phyloP scores from a whole-genome alignment of 805 yeast genomes.

The Ogataea angusta region DNA sequence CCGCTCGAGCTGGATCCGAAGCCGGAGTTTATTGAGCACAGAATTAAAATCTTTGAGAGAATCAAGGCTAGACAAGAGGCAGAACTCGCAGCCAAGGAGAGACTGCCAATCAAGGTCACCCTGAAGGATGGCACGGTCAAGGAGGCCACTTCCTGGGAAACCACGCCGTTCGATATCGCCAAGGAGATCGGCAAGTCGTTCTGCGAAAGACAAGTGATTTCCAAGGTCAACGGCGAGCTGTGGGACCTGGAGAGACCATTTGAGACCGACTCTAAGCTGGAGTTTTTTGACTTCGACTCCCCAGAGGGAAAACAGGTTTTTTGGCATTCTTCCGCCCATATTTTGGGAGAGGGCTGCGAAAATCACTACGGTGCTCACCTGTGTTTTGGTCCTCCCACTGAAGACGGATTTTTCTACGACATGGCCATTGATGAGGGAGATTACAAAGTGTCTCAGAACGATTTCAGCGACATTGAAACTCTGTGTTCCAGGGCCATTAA shows the following conservation, averaged over 20 bases:
- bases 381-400: slow-evolving; percentile 94
- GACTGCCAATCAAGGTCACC: slow-evolving; percentile 66
- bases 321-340: slow-evolving; percentile 99
- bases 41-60: slow-evolving; percentile 75
- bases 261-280: slow-evolving; percentile 66
- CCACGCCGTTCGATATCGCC: slow-evolving; percentile 86
- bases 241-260: slow-evolving; percentile 97
- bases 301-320: slow-evolving; percentile 95
- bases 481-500: slow-evolving; percentile 87
- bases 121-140: slow-evolving; percentile 81
- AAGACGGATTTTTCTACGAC: slow-evolving; percentile 96
- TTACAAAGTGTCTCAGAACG: slow-evolving; percentile 72
- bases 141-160: slow-evolving; percentile 83
- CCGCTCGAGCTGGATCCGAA: slow-evolving; percentile 61
- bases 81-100: slow-evolving; percentile 57
- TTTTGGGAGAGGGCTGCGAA: slow-evolving; percentile 97
- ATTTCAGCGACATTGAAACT: slow-evolving; percentile 79
- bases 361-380: slow-evolving; percentile 94
- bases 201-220: slow-evolving; percentile 82
- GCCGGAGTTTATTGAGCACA: slow-evolving; percentile 79
- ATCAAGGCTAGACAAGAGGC: slow-evolving; percentile 77
- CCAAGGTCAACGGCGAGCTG: slow-evolving; percentile 83
- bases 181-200: slow-evolving; percentile 80
- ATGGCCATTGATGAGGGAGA: slow-evolving; percentile 81
- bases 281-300: slow-evolving; percentile 85